These are phyloP conservation scores for Epichloe bromicola DNA, from an alignment of 2,329 filamentous ascomycete genomes.

Conservation along the genomic window DNA sequence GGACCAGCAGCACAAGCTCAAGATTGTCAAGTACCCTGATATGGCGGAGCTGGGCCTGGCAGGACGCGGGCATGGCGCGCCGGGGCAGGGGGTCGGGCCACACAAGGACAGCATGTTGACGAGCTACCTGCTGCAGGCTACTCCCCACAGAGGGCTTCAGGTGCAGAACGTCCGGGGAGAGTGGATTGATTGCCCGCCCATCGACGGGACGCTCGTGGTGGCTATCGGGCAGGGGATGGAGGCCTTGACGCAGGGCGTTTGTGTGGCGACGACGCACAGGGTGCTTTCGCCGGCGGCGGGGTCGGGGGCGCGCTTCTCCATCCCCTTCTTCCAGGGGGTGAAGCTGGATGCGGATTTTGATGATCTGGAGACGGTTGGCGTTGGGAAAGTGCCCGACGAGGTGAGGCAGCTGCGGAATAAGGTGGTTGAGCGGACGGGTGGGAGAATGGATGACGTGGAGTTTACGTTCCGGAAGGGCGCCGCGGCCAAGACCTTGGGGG, in stretches of 20 bases:
- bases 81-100: constrained; percentile 54
- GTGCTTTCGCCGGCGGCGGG: constrained; percentile 63
- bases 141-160: constrained; percentile 62
- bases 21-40: constrained; percentile 81
- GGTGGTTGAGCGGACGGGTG: constrained; percentile 43
- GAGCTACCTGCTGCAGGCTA: constrained; percentile 70
- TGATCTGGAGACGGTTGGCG: constrained; percentile 51
- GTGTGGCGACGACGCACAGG: constrained; percentile 68
- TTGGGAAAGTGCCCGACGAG: constrained; percentile 44
- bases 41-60: constrained; percentile 38
- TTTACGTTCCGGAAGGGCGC: constrained; percentile 69
- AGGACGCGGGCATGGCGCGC: constrained; percentile 15
- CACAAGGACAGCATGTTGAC: constrained; percentile 81
- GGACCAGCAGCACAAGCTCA: constrained; percentile 71
- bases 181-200: constrained; percentile 74
- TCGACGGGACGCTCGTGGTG: constrained; percentile 67
- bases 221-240: constrained; percentile 81
- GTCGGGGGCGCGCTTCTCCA: constrained; percentile 59
- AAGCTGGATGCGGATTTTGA: constrained; percentile 69
- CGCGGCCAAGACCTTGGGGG: constrained; percentile 52
- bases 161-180: constrained; percentile 66
- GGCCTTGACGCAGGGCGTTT: constrained; percentile 72
- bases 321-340: constrained; percentile 84
- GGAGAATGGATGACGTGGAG: constrained; percentile 62
- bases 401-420: constrained; percentile 48